Evolutionary conservation across 345 rosid genomes (phyloP), one percentile per base, ranked within the genome.

Genomic region (Pelargonium nanum): DNA sequence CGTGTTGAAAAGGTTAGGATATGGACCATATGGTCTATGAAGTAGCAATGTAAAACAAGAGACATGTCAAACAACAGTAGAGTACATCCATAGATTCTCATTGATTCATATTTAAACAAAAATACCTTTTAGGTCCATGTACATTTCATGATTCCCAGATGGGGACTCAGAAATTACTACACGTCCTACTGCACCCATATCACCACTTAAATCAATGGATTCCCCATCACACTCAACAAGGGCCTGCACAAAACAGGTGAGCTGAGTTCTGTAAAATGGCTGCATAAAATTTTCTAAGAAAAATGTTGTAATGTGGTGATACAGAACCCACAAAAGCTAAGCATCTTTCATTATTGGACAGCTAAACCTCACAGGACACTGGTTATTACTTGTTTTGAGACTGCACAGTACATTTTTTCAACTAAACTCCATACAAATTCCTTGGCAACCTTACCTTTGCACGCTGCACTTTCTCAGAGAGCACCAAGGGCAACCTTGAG

Each of bases 211-310:
- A 83, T 89, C 97, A 57, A 91, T 80, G 63, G 96, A 84, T 59
- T 91, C 96, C 56, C 96, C 98, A 78, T 91, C 98, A 79, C 94
- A 87, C 77, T 93, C 99, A 58, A 85, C 81, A 40, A 89, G 94
- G 4, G 86, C 99, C 99, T 93, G 85, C 79, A 75, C 55, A 44
- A 28, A 61, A 65, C 71, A 72, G 34, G 56, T 24, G 32, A 4
- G 1, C 21, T 24, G 32, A 17, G 15, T 32, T 53, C 63, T 51
- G 24, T 7, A 19, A 15, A 53, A 58, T n/a, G 25, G 21, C 2
- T 10, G n/a, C 13, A 22, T 23, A 61, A 21, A 24, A n/a, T n/a
- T 21, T 2, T 10, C 2, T 2, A 54, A 22, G 26, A 19, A 1
- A 22, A 55, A 55, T 55, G 1, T 16, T 19, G n/a, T 12, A 25